Percentiles rank a stretch among this genome's conserved stretches.
These are phyloP conservation scores for Trebouxia gelatinosa DNA, from an alignment of 163 green algal species.

Conservation along the genomic window DNA sequence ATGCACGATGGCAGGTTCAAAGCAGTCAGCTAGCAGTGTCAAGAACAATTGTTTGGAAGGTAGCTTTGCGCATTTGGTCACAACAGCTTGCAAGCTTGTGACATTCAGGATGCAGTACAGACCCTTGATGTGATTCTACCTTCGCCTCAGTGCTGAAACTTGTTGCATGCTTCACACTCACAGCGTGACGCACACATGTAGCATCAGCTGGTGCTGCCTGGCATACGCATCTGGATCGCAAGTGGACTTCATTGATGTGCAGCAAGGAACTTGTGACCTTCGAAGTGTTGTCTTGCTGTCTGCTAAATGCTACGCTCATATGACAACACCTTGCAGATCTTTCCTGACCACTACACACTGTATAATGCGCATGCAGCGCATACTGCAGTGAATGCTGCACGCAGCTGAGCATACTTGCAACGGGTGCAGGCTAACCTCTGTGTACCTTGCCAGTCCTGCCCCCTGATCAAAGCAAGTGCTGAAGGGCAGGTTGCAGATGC, in stretches of 20 bases:
- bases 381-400: neutral
- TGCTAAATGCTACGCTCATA: neutral
- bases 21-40: neutral
- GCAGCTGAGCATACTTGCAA: neutral
- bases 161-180: too few species aligned
- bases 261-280: neutral
- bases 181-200: too few species aligned
- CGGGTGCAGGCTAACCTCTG: constrained; percentile 1
- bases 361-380: neutral
- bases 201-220: too few species aligned
- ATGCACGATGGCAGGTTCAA: neutral
- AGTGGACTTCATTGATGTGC: neutral
- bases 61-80: neutral
- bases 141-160: too few species aligned
- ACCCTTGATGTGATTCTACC: too few species aligned
- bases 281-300: neutral
- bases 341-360: neutral
- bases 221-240: too few species aligned
- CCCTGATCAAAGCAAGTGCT: constrained; percentile 40
- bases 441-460: constrained; percentile 23
- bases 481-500: constrained; percentile 38
- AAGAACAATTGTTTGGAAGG: neutral
- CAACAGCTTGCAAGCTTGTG: too few species aligned
- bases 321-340: too few species aligned
- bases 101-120: too few species aligned